Base-by-base conservation (phyloP, 495 filamentous ascomycete genomes). In the Apiosordaria backusii region DNA sequence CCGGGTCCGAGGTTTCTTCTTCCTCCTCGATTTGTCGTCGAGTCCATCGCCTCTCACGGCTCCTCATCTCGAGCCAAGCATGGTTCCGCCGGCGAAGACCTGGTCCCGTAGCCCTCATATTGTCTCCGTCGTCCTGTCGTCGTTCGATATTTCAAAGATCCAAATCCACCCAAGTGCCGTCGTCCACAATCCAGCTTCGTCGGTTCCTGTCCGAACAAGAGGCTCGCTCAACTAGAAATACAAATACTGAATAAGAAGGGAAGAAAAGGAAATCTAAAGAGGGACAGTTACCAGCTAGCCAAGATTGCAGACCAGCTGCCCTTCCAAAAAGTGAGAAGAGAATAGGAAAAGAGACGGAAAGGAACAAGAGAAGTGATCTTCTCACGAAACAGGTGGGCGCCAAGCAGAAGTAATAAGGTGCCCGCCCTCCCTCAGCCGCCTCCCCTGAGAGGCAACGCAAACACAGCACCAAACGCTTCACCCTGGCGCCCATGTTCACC, bases 231-330 rank as follows among this genome's bases (percentile, higher is more conserved):
- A 63, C 26, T 27, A 23, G 16, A 45, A 58, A 23, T 24, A 59
- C 22, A 54, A 50, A 50, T 18, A 66, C 45, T 26, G 29, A 45
- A 68, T n/a, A 45, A 29, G 61, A 26, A 57, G 60, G 4, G 1
- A 45, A 60, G 27, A 35, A 21, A 63, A 55, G 18, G 29, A 2
- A 57, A 60, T 10, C 63, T 24, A 59, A 23, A 64, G 50, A 63
- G 4, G 19, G 0, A n/a, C 57, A 66, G 57, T 40, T 52, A 29
- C 29, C 35, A 57, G 57, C 60, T 60, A 60, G 61, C 61, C 61
- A 26, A 57, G 45, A 68, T 53, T 27, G 65, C 62, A 68, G 68
- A 65, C 67, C 66, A 65, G 67, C 64, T 66, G 69, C 67, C 61
- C 50, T 65, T n/a, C 24, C 64, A 50, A 26, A 67, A 63, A 35